Evolutionary conservation across 148 eudicot species (phyloP).

Genomic region (Rhododendron simsii): DNA sequence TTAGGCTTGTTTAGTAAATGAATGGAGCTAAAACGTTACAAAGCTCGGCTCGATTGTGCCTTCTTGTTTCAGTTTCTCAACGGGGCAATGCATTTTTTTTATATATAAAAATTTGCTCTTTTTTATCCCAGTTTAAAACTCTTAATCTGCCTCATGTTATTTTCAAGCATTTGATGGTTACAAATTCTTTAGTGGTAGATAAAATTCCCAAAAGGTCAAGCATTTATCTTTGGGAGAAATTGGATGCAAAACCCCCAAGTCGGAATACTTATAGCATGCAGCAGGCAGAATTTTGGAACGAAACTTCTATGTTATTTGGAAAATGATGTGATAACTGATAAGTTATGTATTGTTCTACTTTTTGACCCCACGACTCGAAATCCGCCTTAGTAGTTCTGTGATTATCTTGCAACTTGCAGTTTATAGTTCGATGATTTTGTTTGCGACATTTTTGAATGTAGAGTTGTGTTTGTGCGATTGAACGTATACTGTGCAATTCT

Average conservation of each 20-base stretch:
- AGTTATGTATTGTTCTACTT: not conserved
- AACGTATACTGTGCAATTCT: not conserved
- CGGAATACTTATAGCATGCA: not conserved
- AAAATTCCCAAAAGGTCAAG: not conserved
- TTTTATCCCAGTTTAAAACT: too few relatives aligned
- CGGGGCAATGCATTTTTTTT: too few relatives aligned
- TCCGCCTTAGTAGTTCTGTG: not conserved
- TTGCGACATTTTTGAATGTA: constrained; percentile 13
- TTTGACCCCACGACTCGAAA: too few relatives aligned
- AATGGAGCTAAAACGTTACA: too few relatives aligned
- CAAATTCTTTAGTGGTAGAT: not conserved
- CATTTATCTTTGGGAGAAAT: not conserved
- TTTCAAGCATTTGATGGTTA: not conserved
- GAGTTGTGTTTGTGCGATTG: not conserved
- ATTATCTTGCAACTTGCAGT: not conserved
- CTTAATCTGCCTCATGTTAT: not conserved
- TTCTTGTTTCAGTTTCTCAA: too few relatives aligned
- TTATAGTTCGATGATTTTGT: not conserved
- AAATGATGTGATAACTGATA: too few relatives aligned
- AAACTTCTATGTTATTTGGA: too few relatives aligned
- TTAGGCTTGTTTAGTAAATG: too few relatives aligned
- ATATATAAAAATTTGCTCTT: too few relatives aligned
- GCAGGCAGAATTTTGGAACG: not conserved
- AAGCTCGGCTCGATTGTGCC: too few relatives aligned
- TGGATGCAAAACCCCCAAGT: not conserved